These are phyloP conservation scores for Pontederia crassipes DNA, from an alignment of 176 grass and related monocot species.

Conservation along the genomic window DNA sequence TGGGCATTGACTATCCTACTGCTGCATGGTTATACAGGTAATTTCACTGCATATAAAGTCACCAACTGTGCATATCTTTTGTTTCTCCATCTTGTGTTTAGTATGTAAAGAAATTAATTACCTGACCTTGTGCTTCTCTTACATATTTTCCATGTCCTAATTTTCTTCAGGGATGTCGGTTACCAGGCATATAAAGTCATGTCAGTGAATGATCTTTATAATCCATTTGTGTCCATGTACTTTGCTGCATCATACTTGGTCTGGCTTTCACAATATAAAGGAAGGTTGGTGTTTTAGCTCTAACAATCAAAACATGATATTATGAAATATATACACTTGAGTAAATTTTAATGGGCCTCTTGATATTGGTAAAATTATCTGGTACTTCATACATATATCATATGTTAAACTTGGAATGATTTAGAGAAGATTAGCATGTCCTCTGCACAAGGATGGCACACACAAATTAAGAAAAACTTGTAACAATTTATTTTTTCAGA, in stretches of 20 bases:
- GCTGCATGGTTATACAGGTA: conserved; percentile 75
- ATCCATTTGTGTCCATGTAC: conserved; percentile 98
- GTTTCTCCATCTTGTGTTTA: not conserved
- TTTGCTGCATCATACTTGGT: conserved; percentile 70
- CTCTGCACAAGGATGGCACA: no score
- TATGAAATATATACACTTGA: no score
- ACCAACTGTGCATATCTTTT: no score
- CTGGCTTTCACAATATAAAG: conserved; percentile 77
- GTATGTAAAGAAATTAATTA: not conserved
- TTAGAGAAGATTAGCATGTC: no score
- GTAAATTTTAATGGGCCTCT: no score
- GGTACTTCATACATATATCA: no score
- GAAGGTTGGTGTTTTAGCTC: conserved; percentile 59
- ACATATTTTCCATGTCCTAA: not conserved
- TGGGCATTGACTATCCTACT: conserved; percentile 94
- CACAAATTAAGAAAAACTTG: no score
- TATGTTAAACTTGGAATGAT: no score
- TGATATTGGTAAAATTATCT: no score
- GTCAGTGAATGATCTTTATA: conserved; percentile 86
- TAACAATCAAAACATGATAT: not conserved
- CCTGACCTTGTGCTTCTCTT: not conserved
- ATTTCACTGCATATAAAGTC: not conserved
- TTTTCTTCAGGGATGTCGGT: conserved; percentile 51
- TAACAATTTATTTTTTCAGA: no score
- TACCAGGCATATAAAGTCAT: conserved; percentile 50